Evolutionary conservation across 2,329 filamentous ascomycete species (phyloP), one percentile per base, ranked within the genome.

Genomic region (Colletotrichum chlorophyti): DNA sequence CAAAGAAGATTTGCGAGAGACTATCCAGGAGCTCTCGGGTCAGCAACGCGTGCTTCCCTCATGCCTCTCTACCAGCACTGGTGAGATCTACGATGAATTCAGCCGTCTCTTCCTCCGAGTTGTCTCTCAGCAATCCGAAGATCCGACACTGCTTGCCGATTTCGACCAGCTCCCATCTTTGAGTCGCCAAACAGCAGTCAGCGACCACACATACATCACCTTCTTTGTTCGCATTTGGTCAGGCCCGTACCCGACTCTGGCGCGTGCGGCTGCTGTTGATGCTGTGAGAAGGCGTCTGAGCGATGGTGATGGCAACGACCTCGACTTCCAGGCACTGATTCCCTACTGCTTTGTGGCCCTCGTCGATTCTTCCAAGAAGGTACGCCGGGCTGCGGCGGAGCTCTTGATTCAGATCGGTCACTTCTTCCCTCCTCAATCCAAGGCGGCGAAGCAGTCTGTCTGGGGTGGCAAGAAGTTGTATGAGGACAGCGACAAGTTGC

Each of bases 271-370:
- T 8, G 91, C 93, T 10, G 74, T 97, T 45, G 85, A 87, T 35
- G 80, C 86, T 67, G 82, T 86, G 12, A 84, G 86, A 58, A 78
- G 78, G 26, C 78, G 80, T 23, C 70, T 92, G 15, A 83, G 84
- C 50, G 72, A 74, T 9, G 73, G 74, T 12, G 79, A 82, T 57
- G 78, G 76, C 51, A 71, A 69, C 19, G 76, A 77, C 17, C 68
- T 83, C 7, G 90, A 97, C 69, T 81, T 93, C 45, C 94, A 98
- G 69, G 84, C 86, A 10, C 71, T 97, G 15, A 69, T 97, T n/a
- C 94, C 94, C 3, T 97, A 96, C 73, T 79, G 89, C 27, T 76
- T 97, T 41, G 79, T 83, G 32, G 90, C 90, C 19, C 82, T 98
- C 15, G 81, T 85, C 21, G 94, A 98, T 70, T 76, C 86, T 5